Evolutionary conservation across 192 early-diverging fungal genomes (phyloP).

Genomic region (Thamnidium elegans): DNA sequence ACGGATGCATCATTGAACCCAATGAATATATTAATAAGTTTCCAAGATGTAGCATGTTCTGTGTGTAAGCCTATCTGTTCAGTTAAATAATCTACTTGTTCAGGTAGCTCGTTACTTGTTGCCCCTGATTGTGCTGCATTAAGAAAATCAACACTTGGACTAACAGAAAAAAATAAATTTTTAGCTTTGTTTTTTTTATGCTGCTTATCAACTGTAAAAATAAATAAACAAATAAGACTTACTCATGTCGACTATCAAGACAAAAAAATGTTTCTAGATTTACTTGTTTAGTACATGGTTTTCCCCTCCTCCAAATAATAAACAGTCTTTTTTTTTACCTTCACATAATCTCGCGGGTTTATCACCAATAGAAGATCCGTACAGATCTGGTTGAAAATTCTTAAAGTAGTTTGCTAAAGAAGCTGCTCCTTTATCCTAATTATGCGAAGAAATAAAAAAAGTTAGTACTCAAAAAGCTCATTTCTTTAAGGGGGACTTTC

Average conservation of each 20-base stretch:
- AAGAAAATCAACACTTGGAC: neutral
- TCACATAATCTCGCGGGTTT: neutral
- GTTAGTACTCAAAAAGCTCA: neutral
- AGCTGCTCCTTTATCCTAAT: conserved; percentile 33
- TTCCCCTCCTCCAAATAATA: neutral
- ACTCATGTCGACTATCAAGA: conserved; percentile 5
- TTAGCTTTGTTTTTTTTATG: neutral
- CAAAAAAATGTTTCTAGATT: conserved; percentile 7
- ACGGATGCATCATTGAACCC: conserved; percentile 2
- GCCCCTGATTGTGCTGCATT: conserved; percentile 16
- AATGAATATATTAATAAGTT: conserved; percentile 1
- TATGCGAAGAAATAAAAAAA: neutral
- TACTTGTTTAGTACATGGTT: neutral
- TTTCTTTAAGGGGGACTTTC: neutral
- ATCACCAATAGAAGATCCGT: conserved; percentile 44
- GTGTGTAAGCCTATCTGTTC: neutral
- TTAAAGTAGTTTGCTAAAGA: conserved; percentile 48
- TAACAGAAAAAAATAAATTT: neutral
- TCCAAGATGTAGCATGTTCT: neutral
- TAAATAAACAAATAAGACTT: neutral
- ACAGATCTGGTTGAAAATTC: conserved; percentile 37
- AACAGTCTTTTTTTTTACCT: conserved; percentile 2
- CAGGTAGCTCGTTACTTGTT: conserved; percentile 6
- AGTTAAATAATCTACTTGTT: conserved; percentile 10
- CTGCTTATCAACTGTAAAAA: neutral